Conservation (phyloP, 805 yeast species). For the Yueomyces sinensis region DNA sequence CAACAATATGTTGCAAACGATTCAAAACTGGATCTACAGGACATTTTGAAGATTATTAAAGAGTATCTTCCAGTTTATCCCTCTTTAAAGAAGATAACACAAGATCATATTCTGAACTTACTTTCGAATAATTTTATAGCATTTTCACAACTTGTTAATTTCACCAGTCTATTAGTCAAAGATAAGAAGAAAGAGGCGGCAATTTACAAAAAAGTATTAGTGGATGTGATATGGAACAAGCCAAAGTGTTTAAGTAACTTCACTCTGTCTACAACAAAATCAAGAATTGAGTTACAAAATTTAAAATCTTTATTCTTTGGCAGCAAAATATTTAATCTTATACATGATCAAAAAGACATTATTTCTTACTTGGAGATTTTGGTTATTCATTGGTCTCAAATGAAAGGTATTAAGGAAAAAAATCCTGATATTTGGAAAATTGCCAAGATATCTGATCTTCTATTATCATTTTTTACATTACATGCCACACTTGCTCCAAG, state of each 20-base stretch:
- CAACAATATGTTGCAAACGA: too few species aligned
- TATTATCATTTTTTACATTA: slow-evolving; percentile 8
- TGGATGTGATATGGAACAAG: slow-evolving; percentile 5
- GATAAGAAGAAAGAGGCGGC: slow-evolving; percentile 3
- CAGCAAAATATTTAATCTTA: slow-evolving; percentile 19
- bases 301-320: slow-evolving; percentile 19
- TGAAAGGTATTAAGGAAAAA: slow-evolving; percentile 2
- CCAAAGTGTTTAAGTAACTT: slow-evolving; percentile 7
- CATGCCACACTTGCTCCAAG: slow-evolving; percentile 9
- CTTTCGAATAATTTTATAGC: slow-evolving; percentile 6
- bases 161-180: slow-evolving; percentile 2
- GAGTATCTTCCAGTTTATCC: slow-evolving; percentile 11
- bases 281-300: slow-evolving; percentile 1
- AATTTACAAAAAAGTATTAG: slow-evolving; percentile 5
- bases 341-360: slow-evolving; percentile 10
- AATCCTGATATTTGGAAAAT: not conserved
- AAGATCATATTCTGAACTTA: slow-evolving; percentile 3
- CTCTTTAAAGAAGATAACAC: slow-evolving; percentile 8
- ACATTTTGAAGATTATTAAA: not conserved
- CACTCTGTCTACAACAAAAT: not conserved
- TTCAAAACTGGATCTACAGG: not conserved
- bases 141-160: slow-evolving; percentile 12
- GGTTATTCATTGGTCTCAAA: slow-evolving; percentile 10
- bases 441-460: slow-evolving; percentile 4
- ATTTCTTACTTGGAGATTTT: slow-evolving; percentile 11